Evolutionary conservation across 163 green algal genomes (phyloP).

Genomic region (Picocystis sp.): DNA sequence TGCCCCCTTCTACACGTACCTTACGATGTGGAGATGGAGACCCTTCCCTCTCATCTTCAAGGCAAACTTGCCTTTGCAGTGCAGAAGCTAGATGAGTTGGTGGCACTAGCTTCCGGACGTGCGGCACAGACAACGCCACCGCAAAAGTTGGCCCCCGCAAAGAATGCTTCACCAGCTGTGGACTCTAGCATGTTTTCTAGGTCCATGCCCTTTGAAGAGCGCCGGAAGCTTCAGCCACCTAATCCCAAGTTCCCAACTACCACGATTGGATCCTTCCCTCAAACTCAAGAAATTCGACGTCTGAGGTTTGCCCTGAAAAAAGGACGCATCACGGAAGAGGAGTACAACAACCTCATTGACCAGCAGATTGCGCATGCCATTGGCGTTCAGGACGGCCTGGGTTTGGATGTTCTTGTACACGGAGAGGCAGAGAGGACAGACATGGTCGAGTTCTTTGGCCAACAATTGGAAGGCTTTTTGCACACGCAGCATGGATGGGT

Average conservation of each 20-base stretch:
- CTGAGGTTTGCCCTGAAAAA: slow-evolving; percentile 43
- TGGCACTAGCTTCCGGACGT: slow-evolving; percentile 14
- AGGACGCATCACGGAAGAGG: slow-evolving; percentile 30
- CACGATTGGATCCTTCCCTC: slow-evolving; percentile 80
- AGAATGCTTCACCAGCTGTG: slow-evolving; percentile 3
- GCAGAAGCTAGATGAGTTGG: slow-evolving; percentile 62
- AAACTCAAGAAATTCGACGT: slow-evolving; percentile 57
- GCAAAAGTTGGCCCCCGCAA: too few relatives aligned
- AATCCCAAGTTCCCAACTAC: slow-evolving; percentile 43
- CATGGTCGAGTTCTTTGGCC: slow-evolving; percentile 79
- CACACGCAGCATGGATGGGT: slow-evolving; percentile 66
- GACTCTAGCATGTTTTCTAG: slow-evolving; percentile 28
- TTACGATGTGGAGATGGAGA: slow-evolving; percentile 39
- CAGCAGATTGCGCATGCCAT: slow-evolving; percentile 56
- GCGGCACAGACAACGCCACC: background rate
- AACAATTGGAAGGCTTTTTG: slow-evolving; percentile 51
- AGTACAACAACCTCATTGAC: slow-evolving; percentile 53
- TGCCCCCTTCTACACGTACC: slow-evolving; percentile 66
- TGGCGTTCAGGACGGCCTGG: slow-evolving; percentile 52
- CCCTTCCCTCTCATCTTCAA: slow-evolving; percentile 22
- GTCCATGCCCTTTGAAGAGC: slow-evolving; percentile 27
- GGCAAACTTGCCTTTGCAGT: slow-evolving; percentile 48
- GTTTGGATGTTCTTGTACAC: slow-evolving; percentile 79
- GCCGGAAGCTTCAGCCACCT: slow-evolving; percentile 31
- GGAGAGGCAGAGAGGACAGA: slow-evolving; percentile 65